These are phyloP conservation scores for Pythium volutum DNA, from an alignment of 352 stramenopile species.

Conservation along the genomic window DNA sequence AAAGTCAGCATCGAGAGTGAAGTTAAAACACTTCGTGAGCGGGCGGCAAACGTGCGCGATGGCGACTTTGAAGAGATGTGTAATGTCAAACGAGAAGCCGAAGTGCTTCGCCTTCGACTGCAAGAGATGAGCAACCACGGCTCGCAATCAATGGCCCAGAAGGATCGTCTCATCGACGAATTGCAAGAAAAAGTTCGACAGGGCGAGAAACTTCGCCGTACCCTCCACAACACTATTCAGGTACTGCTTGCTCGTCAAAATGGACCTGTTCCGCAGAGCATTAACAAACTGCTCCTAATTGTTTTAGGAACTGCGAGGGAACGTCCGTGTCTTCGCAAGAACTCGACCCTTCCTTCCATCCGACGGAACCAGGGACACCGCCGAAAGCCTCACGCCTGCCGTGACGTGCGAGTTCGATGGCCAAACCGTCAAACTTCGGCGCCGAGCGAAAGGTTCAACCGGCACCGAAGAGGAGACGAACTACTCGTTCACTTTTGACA, in stretches of 20 bases:
- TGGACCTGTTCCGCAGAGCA: neutral
- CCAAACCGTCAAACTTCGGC: slow-evolving; percentile 58
- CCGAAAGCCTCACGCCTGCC: slow-evolving; percentile 27
- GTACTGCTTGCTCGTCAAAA: slow-evolving; percentile 23
- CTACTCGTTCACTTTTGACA: slow-evolving; percentile 95
- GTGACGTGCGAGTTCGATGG: slow-evolving; percentile 69
- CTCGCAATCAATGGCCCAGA: slow-evolving; percentile 61
- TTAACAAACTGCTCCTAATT: neutral
- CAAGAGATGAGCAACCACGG: slow-evolving; percentile 64
- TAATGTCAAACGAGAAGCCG: slow-evolving; percentile 63
- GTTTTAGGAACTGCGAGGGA: slow-evolving; percentile 93
- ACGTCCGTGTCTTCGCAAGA: slow-evolving; percentile 97
- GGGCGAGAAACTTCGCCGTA: slow-evolving; percentile 85
- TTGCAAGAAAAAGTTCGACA: slow-evolving; percentile 71
- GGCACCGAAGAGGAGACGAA: slow-evolving; percentile 38
- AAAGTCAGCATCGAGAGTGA: slow-evolving; percentile 75
- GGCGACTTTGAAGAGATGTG: slow-evolving; percentile 68
- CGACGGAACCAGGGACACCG: slow-evolving; percentile 51
- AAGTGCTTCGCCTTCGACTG: slow-evolving; percentile 63
- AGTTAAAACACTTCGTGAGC: slow-evolving; percentile 55
- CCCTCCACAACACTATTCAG: slow-evolving; percentile 98
- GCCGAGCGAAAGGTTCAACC: slow-evolving; percentile 37
- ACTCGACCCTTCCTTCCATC: slow-evolving; percentile 90
- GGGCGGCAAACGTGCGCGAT: slow-evolving; percentile 49
- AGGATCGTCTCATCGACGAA: slow-evolving; percentile 63